phyloP scores from a whole-genome alignment of 768 basidiomycete species.

The Saitozyma sp. region DNA sequence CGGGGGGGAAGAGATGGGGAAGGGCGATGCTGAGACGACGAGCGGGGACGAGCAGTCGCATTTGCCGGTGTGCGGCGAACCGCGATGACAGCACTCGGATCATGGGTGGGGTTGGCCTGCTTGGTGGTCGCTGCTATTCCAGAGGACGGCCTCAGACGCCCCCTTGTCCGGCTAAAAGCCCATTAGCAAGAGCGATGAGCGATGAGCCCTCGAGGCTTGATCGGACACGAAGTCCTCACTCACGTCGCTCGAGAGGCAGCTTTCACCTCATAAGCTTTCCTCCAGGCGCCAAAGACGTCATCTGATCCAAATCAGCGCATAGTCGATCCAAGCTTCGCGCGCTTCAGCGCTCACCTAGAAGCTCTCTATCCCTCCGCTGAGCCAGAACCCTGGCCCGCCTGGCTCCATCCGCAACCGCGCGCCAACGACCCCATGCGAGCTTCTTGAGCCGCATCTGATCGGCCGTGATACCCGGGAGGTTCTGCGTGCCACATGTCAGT shows the following conservation, averaged over 20 bases:
- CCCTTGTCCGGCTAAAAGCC: no score
- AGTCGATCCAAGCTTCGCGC: no score
- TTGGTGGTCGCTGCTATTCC: no score
- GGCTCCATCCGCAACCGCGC: constrained; percentile 4
- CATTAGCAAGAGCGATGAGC: no score
- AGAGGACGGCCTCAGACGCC: no score
- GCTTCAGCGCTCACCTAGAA: constrained; percentile 16
- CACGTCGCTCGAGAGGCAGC: constrained; percentile 7
- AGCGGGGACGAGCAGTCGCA: not conserved
- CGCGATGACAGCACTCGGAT: no score
- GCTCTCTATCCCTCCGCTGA: constrained; percentile 9
- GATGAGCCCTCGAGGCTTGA: not conserved
- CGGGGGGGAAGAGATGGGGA: not conserved
- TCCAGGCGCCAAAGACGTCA: constrained; percentile 15
- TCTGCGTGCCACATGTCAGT: constrained; percentile 3
- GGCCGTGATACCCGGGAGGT: constrained; percentile 21
- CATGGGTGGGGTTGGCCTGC: no score
- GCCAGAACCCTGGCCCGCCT: constrained; percentile 8
- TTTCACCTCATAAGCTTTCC: constrained; percentile 3
- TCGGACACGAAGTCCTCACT: not conserved
- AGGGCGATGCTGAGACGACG: not conserved
- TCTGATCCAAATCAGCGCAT: constrained; percentile 10
- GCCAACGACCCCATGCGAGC: constrained; percentile 17
- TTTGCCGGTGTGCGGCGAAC: constrained; percentile 16
- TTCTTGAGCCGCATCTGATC: constrained; percentile 19